A percentile compares a stretch with the other conserved stretches of the same genome.
These are phyloP conservation scores for Ramalina intermedia DNA, from an alignment of 495 filamentous ascomycete species.

Conservation along the genomic window DNA sequence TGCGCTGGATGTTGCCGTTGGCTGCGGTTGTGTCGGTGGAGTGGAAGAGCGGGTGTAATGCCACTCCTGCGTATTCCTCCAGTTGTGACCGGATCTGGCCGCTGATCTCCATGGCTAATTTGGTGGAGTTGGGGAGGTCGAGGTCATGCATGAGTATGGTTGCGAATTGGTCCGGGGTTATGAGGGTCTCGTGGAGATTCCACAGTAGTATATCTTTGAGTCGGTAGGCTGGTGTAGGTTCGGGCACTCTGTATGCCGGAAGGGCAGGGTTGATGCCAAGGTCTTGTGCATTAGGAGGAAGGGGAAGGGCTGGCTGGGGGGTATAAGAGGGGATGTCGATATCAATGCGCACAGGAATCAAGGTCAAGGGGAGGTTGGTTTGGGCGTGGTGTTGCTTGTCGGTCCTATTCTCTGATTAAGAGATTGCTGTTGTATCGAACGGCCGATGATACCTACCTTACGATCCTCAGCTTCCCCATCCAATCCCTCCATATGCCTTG, in stretches of 20 bases:
- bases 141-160: slow-evolving; percentile 81
- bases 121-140: slow-evolving; percentile 63
- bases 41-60: slow-evolving; percentile 82
- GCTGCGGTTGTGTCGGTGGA: slow-evolving; percentile 32
- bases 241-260: slow-evolving; percentile 62
- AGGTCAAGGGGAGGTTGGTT: slow-evolving; percentile 67
- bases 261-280: slow-evolving; percentile 47
- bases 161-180: slow-evolving; percentile 92
- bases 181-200: slow-evolving; percentile 90
- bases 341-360: slow-evolving; percentile 94
- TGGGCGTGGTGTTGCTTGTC: slow-evolving; percentile 73
- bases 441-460: slow-evolving; percentile 20
- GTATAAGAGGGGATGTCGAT: slow-evolving; percentile 73
- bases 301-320: slow-evolving; percentile 55
- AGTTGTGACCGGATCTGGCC: slow-evolving; percentile 87
- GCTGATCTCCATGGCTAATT: slow-evolving; percentile 64
- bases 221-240: slow-evolving; percentile 65
- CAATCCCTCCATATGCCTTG: slow-evolving; percentile 89
- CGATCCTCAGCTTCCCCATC: slow-evolving; percentile 67
- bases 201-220: slow-evolving; percentile 90
- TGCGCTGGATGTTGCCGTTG: slow-evolving; percentile 28
- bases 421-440: slow-evolving; percentile 1
- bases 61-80: slow-evolving; percentile 91
- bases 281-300: slow-evolving; percentile 46
- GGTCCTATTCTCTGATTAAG: slow-evolving; percentile 23